Conservation (phyloP, 2,329 filamentous ascomycete species). For the Fusarium denticulatum region DNA sequence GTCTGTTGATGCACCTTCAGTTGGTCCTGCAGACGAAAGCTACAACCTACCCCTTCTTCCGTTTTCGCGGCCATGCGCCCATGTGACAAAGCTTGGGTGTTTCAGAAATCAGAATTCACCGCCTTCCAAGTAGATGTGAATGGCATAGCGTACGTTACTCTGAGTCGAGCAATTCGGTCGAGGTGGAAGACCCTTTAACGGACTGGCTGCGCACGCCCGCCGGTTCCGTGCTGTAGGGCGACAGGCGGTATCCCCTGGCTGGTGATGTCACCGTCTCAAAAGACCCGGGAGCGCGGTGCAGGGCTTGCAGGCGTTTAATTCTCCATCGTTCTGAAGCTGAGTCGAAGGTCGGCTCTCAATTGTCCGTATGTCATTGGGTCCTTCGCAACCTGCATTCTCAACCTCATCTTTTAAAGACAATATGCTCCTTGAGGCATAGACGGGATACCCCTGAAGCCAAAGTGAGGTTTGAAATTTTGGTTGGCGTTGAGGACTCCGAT, state of each 20-base stretch:
- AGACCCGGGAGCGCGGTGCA: constrained; percentile 38
- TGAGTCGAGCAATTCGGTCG: constrained; percentile 27
- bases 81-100: constrained; percentile 14
- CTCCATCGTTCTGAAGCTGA: neutral
- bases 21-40: constrained; percentile 2
- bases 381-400: constrained; percentile 1
- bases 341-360: constrained; percentile 5
- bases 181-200: constrained; percentile 28
- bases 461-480: constrained; percentile 23
- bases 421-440: neutral
- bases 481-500: constrained; percentile 26
- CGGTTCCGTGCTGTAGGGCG: constrained; percentile 25
- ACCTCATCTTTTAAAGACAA: neutral
- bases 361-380: neutral
- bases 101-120: constrained; percentile 28
- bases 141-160: constrained; percentile 11
- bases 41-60: constrained; percentile 8
- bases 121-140: constrained; percentile 29
- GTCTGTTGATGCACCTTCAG: constrained; percentile 8
- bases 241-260: constrained; percentile 24
- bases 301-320: constrained; percentile 25
- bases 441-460: constrained; percentile 1
- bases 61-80: neutral
- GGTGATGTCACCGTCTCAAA: constrained; percentile 42
- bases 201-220: constrained; percentile 22